Percentiles rank a stretch among this genome's conserved stretches.
phyloP scores from a whole-genome alignment of 2,329 filamentous ascomycete species.

The Fusarium austroafricanum region DNA sequence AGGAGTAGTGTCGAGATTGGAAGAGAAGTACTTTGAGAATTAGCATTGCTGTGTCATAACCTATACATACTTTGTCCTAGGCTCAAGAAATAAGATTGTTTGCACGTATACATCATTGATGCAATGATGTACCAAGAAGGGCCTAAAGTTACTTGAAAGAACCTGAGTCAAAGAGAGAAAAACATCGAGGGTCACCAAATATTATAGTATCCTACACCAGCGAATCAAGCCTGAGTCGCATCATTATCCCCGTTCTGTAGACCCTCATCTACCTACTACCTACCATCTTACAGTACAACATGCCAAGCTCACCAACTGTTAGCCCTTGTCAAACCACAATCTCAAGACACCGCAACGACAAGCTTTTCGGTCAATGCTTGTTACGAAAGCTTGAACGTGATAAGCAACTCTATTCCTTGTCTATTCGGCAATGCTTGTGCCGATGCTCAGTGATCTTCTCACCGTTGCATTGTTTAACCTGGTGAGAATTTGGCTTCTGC shows the following conservation, averaged over 20 bases:
- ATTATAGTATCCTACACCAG: neutral
- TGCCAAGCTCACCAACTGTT: slow-evolving; percentile 15
- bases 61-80: neutral
- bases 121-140: neutral
- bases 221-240: neutral
- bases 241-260: neutral
- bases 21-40: neutral
- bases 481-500: slow-evolving; percentile 9
- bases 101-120: neutral
- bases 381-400: slow-evolving; percentile 30
- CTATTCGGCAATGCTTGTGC: slow-evolving; percentile 12
- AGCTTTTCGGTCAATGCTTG: slow-evolving; percentile 27
- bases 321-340: neutral
- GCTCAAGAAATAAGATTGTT: neutral
- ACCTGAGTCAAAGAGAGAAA: neutral
- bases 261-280: neutral
- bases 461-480: slow-evolving; percentile 10
- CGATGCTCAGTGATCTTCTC: neutral
- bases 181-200: neutral
- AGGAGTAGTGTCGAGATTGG: neutral
- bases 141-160: neutral
- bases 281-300: neutral
- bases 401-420: slow-evolving; percentile 13
- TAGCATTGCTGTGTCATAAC: neutral
- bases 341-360: slow-evolving; percentile 7